phyloP scores from a whole-genome alignment of 2,329 filamentous ascomycete species.

The Aschersonia sp. region DNA sequence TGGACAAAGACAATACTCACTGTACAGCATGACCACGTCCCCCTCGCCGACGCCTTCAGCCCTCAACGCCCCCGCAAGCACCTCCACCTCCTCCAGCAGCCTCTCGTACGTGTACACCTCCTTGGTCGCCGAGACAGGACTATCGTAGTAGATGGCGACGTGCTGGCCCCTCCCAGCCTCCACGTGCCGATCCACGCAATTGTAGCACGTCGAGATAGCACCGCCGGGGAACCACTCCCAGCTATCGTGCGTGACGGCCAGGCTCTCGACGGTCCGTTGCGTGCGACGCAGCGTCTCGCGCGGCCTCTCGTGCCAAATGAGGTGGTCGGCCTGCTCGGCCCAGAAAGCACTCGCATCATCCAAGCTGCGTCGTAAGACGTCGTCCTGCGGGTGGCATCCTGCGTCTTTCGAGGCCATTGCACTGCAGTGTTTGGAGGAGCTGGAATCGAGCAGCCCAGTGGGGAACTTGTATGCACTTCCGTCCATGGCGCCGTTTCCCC shows the following conservation, averaged over 20 bases:
- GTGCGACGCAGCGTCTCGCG: constrained; percentile 42
- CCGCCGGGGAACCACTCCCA: constrained; percentile 90
- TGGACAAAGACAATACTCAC: constrained; percentile 26
- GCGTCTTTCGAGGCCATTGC: constrained; percentile 3
- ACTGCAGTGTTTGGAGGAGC: no score
- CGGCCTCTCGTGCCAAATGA: constrained; percentile 73
- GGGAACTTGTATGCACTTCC: no score
- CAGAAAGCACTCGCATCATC: constrained; percentile 61
- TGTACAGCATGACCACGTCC: constrained; percentile 84
- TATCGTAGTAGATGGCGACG: constrained; percentile 76
- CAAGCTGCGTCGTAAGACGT: constrained; percentile 43
- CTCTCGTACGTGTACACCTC: constrained; percentile 60
- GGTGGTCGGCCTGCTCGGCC: constrained; percentile 55
- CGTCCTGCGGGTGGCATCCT: constrained; percentile 28
- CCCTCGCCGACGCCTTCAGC: constrained; percentile 73
- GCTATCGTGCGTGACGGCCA: constrained; percentile 50
- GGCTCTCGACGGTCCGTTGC: constrained; percentile 48
- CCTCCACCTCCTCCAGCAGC: constrained; percentile 67
- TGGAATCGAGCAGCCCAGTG: no score
- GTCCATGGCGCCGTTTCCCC: no score
- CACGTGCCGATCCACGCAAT: constrained; percentile 86
- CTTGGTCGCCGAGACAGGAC: constrained; percentile 63
- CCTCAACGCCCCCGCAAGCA: constrained; percentile 65
- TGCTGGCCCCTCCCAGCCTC: constrained; percentile 57
- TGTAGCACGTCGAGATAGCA: constrained; percentile 83